Evolutionary conservation across 495 filamentous ascomycete genomes (phyloP).

Genomic region (Hypoxylon fuscum): DNA sequence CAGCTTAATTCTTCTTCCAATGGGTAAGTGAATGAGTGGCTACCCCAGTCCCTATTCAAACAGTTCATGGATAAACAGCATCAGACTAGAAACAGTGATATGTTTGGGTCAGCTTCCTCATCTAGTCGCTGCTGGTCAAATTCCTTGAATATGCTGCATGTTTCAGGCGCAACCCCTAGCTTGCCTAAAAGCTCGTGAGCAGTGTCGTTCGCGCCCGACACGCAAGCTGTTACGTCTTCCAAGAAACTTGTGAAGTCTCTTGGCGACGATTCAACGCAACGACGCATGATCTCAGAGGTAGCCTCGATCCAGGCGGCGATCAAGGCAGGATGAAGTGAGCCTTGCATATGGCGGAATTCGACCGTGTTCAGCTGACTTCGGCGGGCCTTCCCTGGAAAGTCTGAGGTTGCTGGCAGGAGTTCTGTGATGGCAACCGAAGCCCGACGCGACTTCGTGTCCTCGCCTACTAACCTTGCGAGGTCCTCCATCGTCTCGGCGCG

Average conservation of each 20-base stretch:
- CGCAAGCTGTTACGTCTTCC: constrained; percentile 5
- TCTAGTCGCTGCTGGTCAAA: constrained; percentile 14
- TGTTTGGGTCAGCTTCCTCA: constrained; percentile 18
- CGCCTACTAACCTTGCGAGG: constrained; percentile 25
- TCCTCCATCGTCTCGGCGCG: constrained; percentile 21
- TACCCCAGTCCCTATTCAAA: constrained; percentile 3
- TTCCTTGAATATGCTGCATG: background rate
- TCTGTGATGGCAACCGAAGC: constrained; percentile 23
- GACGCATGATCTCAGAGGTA: constrained; percentile 18
- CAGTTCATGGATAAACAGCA: too few species aligned
- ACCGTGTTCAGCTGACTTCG: constrained; percentile 31
- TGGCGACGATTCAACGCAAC: constrained; percentile 16
- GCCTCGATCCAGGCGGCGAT: constrained; percentile 27
- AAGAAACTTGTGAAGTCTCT: constrained; percentile 10
- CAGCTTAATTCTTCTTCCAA: too few species aligned
- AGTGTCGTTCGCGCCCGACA: background rate
- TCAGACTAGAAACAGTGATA: constrained; percentile 17
- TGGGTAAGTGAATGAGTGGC: too few species aligned
- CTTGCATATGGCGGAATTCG: constrained; percentile 35
- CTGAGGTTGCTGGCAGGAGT: constrained; percentile 23
- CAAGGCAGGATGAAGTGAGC: constrained; percentile 23
- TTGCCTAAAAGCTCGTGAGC: constrained; percentile 4
- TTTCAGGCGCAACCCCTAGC: constrained; percentile 12
- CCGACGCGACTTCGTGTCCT: constrained; percentile 20
- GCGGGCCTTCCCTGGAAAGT: constrained; percentile 25